Conservation (phyloP, 345 rosid genomes). For the Arabis hirsuta region DNA sequence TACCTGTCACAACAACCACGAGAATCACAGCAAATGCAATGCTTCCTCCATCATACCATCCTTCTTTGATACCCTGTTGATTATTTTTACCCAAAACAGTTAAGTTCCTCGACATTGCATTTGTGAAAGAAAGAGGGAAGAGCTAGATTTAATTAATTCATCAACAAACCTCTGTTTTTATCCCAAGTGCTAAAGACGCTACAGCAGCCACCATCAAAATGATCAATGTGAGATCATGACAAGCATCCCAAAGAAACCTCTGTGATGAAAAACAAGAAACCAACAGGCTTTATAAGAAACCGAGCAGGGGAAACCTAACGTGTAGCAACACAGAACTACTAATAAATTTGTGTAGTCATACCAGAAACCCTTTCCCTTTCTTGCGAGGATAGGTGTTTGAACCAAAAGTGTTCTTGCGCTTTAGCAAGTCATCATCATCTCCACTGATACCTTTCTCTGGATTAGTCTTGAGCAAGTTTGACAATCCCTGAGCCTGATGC, state of each 20-base stretch:
- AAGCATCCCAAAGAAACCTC: constrained; percentile 90
- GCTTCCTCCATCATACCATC: constrained; percentile 99
- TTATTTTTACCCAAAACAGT: neutral
- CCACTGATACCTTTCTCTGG: constrained; percentile 72
- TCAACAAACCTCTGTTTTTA: constrained; percentile 86
- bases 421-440: constrained; percentile 71
- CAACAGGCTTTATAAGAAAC: constrained; percentile 13
- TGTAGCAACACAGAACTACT: constrained; percentile 5
- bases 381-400: constrained; percentile 91
- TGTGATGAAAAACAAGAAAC: constrained; percentile 34
- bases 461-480: constrained; percentile 65
- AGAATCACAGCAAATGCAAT: constrained; percentile 93
- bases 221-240: constrained; percentile 83
- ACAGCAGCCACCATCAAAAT: constrained; percentile 91
- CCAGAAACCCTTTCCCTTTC: constrained; percentile 93
- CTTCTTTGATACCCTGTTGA: constrained; percentile 77
- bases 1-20: constrained; percentile 94
- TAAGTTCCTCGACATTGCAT: neutral
- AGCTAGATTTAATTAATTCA: neutral
- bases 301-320: constrained; percentile 1
- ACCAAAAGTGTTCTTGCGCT: constrained; percentile 69
- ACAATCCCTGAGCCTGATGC: constrained; percentile 69
- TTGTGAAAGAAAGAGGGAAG: neutral
- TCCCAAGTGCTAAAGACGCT: constrained; percentile 87
- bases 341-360: constrained; percentile 36